phyloP scores from a whole-genome alignment of 2,329 filamentous ascomycete genomes.

The Alternaria hordeiaustralica region DNA sequence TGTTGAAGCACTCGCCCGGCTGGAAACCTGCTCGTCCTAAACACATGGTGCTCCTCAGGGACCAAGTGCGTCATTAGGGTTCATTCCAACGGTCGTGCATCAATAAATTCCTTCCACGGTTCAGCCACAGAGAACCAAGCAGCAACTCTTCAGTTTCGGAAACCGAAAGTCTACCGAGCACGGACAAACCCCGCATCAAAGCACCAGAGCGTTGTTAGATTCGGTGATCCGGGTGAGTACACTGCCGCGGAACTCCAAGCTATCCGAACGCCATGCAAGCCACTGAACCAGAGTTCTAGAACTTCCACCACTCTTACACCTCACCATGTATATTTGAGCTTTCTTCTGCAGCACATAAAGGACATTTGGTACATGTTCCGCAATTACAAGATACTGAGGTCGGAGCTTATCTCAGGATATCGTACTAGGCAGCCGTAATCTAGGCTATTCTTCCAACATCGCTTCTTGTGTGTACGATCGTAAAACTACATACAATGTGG shows the following conservation, averaged over 20 bases:
- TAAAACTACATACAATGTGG: background rate
- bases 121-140: background rate
- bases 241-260: background rate
- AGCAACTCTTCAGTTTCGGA: background rate
- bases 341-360: background rate
- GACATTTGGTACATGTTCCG: background rate
- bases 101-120: background rate
- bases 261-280: slow-evolving; percentile 1
- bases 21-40: background rate
- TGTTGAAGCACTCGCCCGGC: background rate
- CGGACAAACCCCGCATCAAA: background rate
- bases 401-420: background rate
- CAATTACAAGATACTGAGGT: background rate
- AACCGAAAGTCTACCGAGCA: background rate
- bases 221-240: background rate
- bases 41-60: background rate
- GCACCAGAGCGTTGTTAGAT: background rate
- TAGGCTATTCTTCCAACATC: background rate
- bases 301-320: background rate
- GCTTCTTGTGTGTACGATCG: background rate
- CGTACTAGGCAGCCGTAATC: background rate
- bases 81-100: background rate
- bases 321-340: background rate
- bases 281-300: background rate
- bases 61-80: background rate